These are phyloP conservation scores for Magnolia kwangsiensis DNA, from an alignment of 164 flowering plant species.

Conservation along the genomic window DNA sequence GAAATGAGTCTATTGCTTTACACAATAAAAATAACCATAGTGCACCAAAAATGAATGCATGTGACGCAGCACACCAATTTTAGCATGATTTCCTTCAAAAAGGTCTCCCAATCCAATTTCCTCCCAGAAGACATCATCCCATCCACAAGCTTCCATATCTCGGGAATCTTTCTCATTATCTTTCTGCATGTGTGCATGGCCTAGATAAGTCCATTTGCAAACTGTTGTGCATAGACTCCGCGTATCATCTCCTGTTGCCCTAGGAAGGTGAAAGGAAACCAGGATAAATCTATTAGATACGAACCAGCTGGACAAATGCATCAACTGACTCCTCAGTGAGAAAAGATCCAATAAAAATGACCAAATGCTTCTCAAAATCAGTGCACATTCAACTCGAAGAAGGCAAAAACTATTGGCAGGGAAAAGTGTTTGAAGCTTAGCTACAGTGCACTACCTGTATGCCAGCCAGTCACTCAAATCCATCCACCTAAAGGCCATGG, in stretches of 20 bases:
- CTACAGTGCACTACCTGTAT: constrained; percentile 49
- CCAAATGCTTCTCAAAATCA: not conserved
- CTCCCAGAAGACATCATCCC: constrained; percentile 99
- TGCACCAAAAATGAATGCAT: not conserved
- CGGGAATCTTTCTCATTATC: constrained; percentile 59
- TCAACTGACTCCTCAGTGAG: no score
- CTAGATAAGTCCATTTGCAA: constrained; percentile 99
- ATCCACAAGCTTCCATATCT: constrained; percentile 95
- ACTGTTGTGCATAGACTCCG: constrained; percentile 96
- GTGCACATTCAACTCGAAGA: not conserved
- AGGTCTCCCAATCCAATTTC: constrained; percentile 97
- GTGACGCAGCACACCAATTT: constrained; percentile 63
- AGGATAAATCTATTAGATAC: not conserved
- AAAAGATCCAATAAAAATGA: not conserved
- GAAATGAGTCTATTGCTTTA: no score
- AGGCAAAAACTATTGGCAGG: not conserved
- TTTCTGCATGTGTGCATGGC: constrained; percentile 97
- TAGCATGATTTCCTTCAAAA: constrained; percentile 91
- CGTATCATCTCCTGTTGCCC: constrained; percentile 98
- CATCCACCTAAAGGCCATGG: constrained; percentile 97
- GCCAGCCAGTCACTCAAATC: constrained; percentile 98
- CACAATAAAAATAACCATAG: not conserved
- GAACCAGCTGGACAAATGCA: not conserved
- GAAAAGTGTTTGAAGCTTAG: constrained; percentile 1
- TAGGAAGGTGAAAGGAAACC: constrained; percentile 24